Percentiles rank a stretch among this genome's conserved stretches.
Evolutionary conservation across 768 basidiomycete species (phyloP).

Genomic region (Pulveroboletus ravenelii): DNA sequence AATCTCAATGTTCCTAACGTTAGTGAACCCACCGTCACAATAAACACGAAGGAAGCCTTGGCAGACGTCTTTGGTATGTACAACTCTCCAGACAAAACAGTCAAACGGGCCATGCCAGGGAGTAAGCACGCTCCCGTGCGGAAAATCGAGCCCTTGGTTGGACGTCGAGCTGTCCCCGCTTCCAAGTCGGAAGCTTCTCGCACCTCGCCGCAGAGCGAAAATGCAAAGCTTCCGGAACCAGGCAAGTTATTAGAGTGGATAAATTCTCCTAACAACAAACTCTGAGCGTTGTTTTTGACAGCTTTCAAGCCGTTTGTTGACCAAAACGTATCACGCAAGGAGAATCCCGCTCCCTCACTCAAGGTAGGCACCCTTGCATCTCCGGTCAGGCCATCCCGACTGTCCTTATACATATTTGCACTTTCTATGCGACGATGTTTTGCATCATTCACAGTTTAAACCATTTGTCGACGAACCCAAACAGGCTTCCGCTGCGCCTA

Average conservation of each 20-base stretch:
- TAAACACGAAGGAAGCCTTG: slow-evolving; percentile 94
- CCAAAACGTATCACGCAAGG: slow-evolving; percentile 46
- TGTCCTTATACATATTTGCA: slow-evolving; percentile 9
- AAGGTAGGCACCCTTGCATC: slow-evolving; percentile 10
- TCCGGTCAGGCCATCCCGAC: neutral
- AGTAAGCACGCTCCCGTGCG: slow-evolving; percentile 71
- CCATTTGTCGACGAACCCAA: slow-evolving; percentile 57
- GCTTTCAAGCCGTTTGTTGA: slow-evolving; percentile 67
- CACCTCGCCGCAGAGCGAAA: slow-evolving; percentile 26
- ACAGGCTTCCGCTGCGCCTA: slow-evolving; percentile 36
- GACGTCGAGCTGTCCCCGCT: slow-evolving; percentile 18
- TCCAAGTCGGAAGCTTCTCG: slow-evolving; percentile 34
- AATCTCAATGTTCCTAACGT: slow-evolving; percentile 38
- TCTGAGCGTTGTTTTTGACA: slow-evolving; percentile 5
- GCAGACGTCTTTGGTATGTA: slow-evolving; percentile 96
- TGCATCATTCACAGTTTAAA: slow-evolving; percentile 45
- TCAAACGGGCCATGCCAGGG: slow-evolving; percentile 49
- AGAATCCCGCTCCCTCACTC: slow-evolving; percentile 35
- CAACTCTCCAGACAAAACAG: slow-evolving; percentile 81
- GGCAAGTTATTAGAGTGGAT: slow-evolving; percentile 23
- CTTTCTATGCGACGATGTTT: neutral
- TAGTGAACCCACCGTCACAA: slow-evolving; percentile 83
- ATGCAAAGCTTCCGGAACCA: slow-evolving; percentile 32
- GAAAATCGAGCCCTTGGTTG: slow-evolving; percentile 56
- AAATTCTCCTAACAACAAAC: slow-evolving; percentile 15